phyloP scores from a whole-genome alignment of 495 filamentous ascomycete species.

The Penicillium antarcticum region DNA sequence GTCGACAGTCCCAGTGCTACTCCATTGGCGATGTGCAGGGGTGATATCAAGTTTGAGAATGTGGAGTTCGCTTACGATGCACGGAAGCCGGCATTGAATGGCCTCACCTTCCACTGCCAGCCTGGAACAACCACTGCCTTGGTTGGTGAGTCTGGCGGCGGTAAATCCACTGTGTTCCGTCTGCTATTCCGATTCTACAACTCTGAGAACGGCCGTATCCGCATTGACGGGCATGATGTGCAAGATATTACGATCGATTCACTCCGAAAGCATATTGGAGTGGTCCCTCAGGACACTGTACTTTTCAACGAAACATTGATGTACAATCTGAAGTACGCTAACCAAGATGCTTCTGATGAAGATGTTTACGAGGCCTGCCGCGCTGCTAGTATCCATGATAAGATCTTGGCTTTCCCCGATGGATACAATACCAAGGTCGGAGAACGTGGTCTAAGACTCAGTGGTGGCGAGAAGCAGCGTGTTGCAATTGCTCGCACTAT shows the following conservation, averaged over 20 bases:
- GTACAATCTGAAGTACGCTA: slow-evolving; percentile 96
- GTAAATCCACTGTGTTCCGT: slow-evolving; percentile 96
- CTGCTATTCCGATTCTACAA: slow-evolving; percentile 96
- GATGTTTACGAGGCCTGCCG: slow-evolving; percentile 86
- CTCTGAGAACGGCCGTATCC: slow-evolving; percentile 68
- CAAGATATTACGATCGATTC: slow-evolving; percentile 88
- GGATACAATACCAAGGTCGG: slow-evolving; percentile 90
- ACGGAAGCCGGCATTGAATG: slow-evolving; percentile 80
- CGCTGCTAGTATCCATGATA: slow-evolving; percentile 93
- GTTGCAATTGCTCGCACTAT: slow-evolving; percentile 97
- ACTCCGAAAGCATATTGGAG: slow-evolving; percentile 84
- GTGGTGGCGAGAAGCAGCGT: slow-evolving; percentile 94
- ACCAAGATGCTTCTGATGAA: slow-evolving; percentile 78
- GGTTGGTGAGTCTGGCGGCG: slow-evolving; percentile 93
- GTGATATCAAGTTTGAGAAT: slow-evolving; percentile 79
- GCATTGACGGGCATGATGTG: slow-evolving; percentile 80
- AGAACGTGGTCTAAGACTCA: slow-evolving; percentile 88
- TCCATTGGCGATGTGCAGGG: slow-evolving; percentile 61
- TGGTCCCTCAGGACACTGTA: slow-evolving; percentile 94
- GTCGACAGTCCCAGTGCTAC: slow-evolving; percentile 59
- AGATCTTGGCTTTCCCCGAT: slow-evolving; percentile 90
- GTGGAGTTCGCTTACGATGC: slow-evolving; percentile 89
- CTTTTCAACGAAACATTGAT: slow-evolving; percentile 96
- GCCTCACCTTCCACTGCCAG: slow-evolving; percentile 74
- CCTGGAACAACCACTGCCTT: slow-evolving; percentile 94